Percentiles rank a stretch among this genome's conserved stretches.
phyloP scores from a whole-genome alignment of 371 early-diverging fungal species.

The Dichotomocladium elegans region DNA sequence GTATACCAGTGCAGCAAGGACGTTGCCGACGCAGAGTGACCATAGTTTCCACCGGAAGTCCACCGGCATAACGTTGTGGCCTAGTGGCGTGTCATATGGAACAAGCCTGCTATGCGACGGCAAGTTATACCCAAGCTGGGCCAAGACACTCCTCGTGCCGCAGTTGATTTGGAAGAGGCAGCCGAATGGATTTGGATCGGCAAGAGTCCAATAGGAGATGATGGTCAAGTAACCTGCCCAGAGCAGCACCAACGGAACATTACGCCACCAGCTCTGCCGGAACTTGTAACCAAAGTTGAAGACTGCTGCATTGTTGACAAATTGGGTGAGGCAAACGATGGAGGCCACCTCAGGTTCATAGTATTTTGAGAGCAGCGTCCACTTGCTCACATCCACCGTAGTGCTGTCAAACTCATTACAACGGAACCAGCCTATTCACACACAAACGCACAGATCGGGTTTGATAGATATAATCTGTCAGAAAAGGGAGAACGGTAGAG shows the following conservation, averaged over 20 bases:
- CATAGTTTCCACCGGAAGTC: conserved; percentile 49
- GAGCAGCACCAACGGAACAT: conserved; percentile 53
- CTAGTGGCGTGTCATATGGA: conserved; percentile 57
- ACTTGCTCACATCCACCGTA: conserved; percentile 57
- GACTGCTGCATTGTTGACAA: conserved; percentile 59
- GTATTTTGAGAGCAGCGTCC: conserved; percentile 81
- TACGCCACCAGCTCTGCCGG: conserved; percentile 56
- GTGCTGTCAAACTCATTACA: conserved; percentile 71
- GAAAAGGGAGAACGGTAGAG: neutral
- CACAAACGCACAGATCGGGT: no score
- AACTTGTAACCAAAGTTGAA: conserved; percentile 62
- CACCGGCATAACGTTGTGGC: conserved; percentile 70
- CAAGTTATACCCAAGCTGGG: conserved; percentile 40
- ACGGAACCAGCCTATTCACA: conserved; percentile 61
- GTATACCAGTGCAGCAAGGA: conserved; percentile 28
- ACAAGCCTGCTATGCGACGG: conserved; percentile 48
- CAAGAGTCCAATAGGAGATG: conserved; percentile 59
- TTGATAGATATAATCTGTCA: neutral
- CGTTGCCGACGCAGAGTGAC: conserved; percentile 39
- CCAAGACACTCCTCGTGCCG: conserved; percentile 54
- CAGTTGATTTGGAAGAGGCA: conserved; percentile 75
- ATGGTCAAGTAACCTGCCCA: conserved; percentile 52
- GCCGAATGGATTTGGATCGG: conserved; percentile 69
- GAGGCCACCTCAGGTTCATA: conserved; percentile 62
- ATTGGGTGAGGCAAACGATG: conserved; percentile 56